phyloP scores from a whole-genome alignment of 2,329 filamentous ascomycete species.

The Camptophora hylomeconis region DNA sequence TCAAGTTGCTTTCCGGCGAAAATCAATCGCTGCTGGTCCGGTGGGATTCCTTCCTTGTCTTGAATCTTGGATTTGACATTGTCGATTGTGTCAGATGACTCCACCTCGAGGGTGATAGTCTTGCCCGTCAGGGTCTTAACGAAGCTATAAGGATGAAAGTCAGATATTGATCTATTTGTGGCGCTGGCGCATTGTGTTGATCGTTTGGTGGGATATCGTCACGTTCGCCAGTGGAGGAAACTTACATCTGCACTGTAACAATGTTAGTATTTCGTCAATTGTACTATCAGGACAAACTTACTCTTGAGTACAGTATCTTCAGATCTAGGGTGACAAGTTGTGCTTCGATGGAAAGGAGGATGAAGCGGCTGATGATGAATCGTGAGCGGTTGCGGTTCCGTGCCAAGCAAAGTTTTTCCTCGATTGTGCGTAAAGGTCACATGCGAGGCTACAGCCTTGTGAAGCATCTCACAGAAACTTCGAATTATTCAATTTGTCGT shows the following conservation, averaged over 20 bases:
- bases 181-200: constrained; percentile 18
- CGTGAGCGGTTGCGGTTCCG: no score
- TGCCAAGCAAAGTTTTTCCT: no score
- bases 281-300: constrained; percentile 1
- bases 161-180: constrained; percentile 4
- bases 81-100: constrained; percentile 98
- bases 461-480: no score
- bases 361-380: no score
- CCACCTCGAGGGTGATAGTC: constrained; percentile 99
- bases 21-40: constrained; percentile 96
- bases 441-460: no score
- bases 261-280: constrained; percentile 3
- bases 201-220: constrained; percentile 17
- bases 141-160: constrained; percentile 52
- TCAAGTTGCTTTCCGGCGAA: constrained; percentile 99
- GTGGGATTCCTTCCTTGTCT: constrained; percentile 98
- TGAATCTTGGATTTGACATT: constrained; percentile 99
- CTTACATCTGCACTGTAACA: constrained; percentile 79
- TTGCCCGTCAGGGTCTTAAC: constrained; percentile 99
- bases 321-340: not conserved
- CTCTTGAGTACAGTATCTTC: constrained; percentile 6
- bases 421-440: no score
- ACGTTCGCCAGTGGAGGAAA: constrained; percentile 19
- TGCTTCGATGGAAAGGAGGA: constrained; percentile 3
- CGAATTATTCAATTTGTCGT: no score